Base-by-base conservation (phyloP, 2,329 filamentous ascomycete genomes). In the Aspergillus thermomutatus region DNA sequence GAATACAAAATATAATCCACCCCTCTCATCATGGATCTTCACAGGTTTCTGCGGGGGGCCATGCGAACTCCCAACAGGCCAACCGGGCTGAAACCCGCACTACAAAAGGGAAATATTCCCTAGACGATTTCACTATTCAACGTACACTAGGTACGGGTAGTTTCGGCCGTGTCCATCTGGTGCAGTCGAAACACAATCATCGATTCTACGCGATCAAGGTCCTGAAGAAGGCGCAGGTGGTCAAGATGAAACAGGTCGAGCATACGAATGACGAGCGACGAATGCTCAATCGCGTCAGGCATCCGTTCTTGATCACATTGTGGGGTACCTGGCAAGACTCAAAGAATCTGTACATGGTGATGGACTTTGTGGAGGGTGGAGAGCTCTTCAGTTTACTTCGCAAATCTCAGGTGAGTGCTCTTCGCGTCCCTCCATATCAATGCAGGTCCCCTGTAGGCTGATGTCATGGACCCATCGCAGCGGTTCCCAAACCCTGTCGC, bases 181-280 rank as follows among this genome's bases (percentile, higher is more conserved):
- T 97, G 53, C 94, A 97, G 78, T 97, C 92, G 64, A 94, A 92
- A 77, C 94, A 99, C 79, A 99, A 99, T 76, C 90, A 96, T 77
- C 88, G 94, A 60, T 99, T 92, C 81, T 99, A 99, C 78, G 94
- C 94, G 48, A 88, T 99, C 77, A 99, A 99, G 80, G 94, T 99
- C 64, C 80, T 99, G 77, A 99, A 99, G 77, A 99, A 99, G 83
- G 88, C 88, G 50, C 94, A 99, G 78, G 93, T 99, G 54, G 92
- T 99, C 75, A 96, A 96, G 81, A 97, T 99, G 94, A 99, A 99
- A 84, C 94, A 99, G 77, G 92, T 99, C 59, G 94, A 99, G 77
- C 94, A 99, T 79, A 99, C 94, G 65, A 99, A 99, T 71, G 94
- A 99, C 76, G 94, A 99, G 80, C 85, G 94, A 64, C 87, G 85